A percentile compares a stretch with the other conserved stretches of the same genome.
Conservation (phyloP, 179 eudicot species). For the Spinacia oleracea region DNA sequence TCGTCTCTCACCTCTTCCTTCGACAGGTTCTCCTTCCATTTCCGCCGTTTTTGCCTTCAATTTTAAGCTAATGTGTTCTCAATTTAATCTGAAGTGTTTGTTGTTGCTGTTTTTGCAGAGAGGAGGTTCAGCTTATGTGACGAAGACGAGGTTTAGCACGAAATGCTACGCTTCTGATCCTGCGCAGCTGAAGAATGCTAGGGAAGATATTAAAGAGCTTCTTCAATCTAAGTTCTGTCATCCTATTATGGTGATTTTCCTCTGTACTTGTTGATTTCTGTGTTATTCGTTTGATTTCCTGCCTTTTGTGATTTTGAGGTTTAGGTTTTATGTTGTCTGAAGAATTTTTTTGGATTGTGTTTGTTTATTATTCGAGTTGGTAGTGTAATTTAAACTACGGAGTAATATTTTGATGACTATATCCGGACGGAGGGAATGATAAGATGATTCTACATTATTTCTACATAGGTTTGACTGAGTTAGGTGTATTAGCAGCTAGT, state of each 20-base stretch:
- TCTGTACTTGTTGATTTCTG: not conserved
- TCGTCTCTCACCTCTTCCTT: slow-evolving; percentile 47
- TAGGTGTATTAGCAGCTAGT: not conserved
- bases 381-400: too few relatives aligned
- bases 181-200: slow-evolving; percentile 68
- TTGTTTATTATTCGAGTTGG: not conserved
- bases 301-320: not conserved
- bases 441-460: not conserved
- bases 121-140: slow-evolving; percentile 20
- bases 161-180: slow-evolving; percentile 69
- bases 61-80: not conserved
- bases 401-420: not conserved
- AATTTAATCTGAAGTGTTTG: not conserved
- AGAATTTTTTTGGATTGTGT: not conserved
- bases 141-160: slow-evolving; percentile 41
- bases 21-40: slow-evolving; percentile 30
- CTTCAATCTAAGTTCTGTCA: slow-evolving; percentile 63
- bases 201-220: slow-evolving; percentile 75
- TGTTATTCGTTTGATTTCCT: not conserved
- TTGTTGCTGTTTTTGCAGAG: slow-evolving; percentile 28
- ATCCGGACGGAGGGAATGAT: not conserved
- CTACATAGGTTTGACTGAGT: not conserved
- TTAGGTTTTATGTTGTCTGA: not conserved
- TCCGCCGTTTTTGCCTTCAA: not conserved
- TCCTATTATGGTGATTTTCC: slow-evolving; percentile 60